Percentiles rank a stretch among this genome's conserved stretches.
Conservation (phyloP, 495 filamentous ascomycete species). For the Tuber borchii region DNA sequence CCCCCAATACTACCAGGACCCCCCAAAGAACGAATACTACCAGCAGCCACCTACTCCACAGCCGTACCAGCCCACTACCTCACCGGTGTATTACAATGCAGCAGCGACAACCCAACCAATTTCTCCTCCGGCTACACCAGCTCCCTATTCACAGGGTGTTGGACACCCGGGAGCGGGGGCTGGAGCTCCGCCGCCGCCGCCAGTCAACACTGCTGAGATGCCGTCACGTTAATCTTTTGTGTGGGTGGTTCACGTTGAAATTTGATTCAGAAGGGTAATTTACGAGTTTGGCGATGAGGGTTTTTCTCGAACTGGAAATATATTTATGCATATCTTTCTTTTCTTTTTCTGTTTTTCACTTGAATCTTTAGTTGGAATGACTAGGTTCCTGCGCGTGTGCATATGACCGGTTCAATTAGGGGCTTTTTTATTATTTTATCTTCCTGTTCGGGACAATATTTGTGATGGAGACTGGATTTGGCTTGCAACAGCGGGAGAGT, state of each 20-base stretch:
- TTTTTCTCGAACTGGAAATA: not conserved
- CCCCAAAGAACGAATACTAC: conserved; percentile 7
- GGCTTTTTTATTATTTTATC: not conserved
- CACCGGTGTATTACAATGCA: conserved; percentile 21
- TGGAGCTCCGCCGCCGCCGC: conserved; percentile 22
- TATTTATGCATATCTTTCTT: not conserved
- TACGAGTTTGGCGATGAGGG: not conserved
- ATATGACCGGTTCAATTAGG: not conserved
- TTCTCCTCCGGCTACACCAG: conserved; percentile 23
- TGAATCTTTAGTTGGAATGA: not conserved
- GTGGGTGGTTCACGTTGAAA: not conserved
- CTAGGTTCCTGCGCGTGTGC: not conserved
- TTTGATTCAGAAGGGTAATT: not conserved
- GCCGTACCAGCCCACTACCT: conserved; percentile 15
- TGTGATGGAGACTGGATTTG: not conserved
- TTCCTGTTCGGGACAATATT: not conserved
- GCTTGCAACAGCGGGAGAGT: not conserved
- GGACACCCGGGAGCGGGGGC: not conserved
- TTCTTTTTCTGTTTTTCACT: not conserved
- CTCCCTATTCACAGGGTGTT: conserved; percentile 14
- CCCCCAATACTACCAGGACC: not conserved
- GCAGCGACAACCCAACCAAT: conserved; percentile 4
- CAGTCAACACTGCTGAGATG: conserved; percentile 22
- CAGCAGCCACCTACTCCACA: conserved; percentile 12
- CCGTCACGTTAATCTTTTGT: not conserved